phyloP scores from a whole-genome alignment of 2,329 filamentous ascomycete genomes.

The Ilyonectria sp. region DNA sequence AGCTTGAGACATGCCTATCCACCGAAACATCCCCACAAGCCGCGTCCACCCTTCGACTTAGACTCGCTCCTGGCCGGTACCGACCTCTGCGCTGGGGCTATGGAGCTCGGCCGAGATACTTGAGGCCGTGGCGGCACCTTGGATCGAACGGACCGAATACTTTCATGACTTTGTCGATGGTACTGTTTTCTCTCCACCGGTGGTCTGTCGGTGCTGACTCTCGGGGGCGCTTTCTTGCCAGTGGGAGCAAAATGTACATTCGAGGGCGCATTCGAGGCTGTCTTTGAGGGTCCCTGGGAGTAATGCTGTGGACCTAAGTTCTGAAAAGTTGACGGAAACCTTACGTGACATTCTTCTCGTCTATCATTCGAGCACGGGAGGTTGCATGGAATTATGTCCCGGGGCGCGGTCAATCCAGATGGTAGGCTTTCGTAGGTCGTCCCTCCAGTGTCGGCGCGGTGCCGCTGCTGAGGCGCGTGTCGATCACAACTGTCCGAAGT shows the following conservation, averaged over 20 bases:
- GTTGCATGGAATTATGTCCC: conserved; percentile 1
- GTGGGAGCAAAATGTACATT: background rate
- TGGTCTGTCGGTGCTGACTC: conserved; percentile 5
- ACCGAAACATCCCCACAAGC: conserved; percentile 21
- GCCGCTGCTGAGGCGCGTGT: background rate
- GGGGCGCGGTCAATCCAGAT: conserved; percentile 20
- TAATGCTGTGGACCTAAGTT: background rate
- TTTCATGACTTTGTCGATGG: conserved; percentile 17
- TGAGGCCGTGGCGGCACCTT: background rate
- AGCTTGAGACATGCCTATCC: background rate
- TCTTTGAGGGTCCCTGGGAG: background rate
- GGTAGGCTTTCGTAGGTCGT: conserved; percentile 12
- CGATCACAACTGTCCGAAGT: conserved; percentile 4
- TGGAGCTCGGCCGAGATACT: conserved; percentile 1
- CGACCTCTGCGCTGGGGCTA: background rate
- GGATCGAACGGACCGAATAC: conserved; percentile 13
- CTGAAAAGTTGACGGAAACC: too few species aligned
- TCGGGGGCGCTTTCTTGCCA: background rate
- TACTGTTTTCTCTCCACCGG: conserved; percentile 4
- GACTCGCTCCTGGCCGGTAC: background rate
- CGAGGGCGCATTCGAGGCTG: background rate
- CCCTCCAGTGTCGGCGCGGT: conserved; percentile 5
- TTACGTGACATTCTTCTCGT: background rate
- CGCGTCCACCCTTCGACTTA: conserved; percentile 10
- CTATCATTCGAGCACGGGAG: background rate